Percentiles rank a stretch among this genome's conserved stretches.
phyloP scores from a whole-genome alignment of 2,329 filamentous ascomycete species.

The Colletotrichum abscissum region DNA sequence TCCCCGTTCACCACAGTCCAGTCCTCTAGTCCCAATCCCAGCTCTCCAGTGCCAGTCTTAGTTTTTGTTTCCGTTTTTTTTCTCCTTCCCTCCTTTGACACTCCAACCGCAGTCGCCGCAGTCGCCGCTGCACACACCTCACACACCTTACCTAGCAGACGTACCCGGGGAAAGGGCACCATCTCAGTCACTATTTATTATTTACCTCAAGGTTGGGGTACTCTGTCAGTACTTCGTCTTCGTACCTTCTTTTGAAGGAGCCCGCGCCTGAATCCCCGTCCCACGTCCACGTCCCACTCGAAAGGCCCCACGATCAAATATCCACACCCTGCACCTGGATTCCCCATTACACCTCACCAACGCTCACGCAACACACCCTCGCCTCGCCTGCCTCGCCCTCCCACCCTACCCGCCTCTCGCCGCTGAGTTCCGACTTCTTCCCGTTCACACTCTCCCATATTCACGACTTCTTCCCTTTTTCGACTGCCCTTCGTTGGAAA shows the following conservation, averaged over 20 bases:
- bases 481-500: not conserved
- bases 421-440: conserved; percentile 20
- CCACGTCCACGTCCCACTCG: conserved; percentile 18
- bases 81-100: not conserved
- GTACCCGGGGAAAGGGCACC: not conserved
- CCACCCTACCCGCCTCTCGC: conserved; percentile 18
- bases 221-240: not conserved
- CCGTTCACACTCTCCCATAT: conserved; percentile 1
- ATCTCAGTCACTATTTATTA: not conserved
- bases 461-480: not conserved
- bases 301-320: conserved; percentile 28
- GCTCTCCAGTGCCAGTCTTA: not conserved
- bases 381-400: not conserved
- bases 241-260: not conserved
- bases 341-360: conserved; percentile 21
- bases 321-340: conserved; percentile 21
- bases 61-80: not conserved
- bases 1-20: not conserved
- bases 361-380: conserved; percentile 20
- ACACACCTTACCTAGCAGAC: not conserved
- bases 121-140: not conserved
- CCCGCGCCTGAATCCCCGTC: conserved; percentile 3
- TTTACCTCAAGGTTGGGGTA: not conserved
- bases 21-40: not conserved
- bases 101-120: not conserved